Evolutionary conservation across 202 grass and related monocot genomes (phyloP), one percentile per base, ranked within the genome.

Genomic region (Schoenoplectus triqueter): DNA sequence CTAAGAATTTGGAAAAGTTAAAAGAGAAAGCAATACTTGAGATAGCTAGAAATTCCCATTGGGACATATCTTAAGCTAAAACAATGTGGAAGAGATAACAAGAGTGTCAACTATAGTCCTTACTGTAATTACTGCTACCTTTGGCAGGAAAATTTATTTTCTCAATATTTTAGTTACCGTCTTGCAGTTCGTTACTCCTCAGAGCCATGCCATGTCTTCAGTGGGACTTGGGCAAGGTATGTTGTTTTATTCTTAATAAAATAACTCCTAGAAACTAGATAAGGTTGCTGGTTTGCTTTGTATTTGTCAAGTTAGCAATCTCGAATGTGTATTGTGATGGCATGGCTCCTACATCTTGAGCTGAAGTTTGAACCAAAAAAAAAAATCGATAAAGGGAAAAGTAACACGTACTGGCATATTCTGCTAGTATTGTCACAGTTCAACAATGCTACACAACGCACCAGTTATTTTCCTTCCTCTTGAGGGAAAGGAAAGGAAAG

Each of bases 131-230:
- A 20, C 56, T 77, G 10, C 51, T 77, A 51, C 18, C 21, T 77
- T 20, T 77, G 45, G 21, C 49, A 39, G 75, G 15, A 45, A 79
- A 42, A 22, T 79, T 21, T 60, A 44, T 61, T 13, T 88, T 62
- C 39, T 57, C 47, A 17, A 55, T 69, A 80, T 60, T 63, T 90
- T 64, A 80, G 74, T 79, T n/a, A 69, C 39, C 73, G 84, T 81
- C n/a, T 92, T 84, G 77, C 47, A 89, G 86, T 87, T 93, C 88
- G 91, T 95, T 75, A 98, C 89, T 90, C 85, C 92, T 85, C 95
- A 98, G 89, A 90, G 51, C 82, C 82, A 88, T 61, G 86, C 91
- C 81, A 65, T 92, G 64, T 70, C 91, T 65, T 86, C 91, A 79
- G 86, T 83, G 46, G 89, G 85, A 66, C 62, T 92, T 52, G 91